Evolutionary conservation across 129 eudicot genomes (phyloP).

Genomic region (Flaveria ramosissima): DNA sequence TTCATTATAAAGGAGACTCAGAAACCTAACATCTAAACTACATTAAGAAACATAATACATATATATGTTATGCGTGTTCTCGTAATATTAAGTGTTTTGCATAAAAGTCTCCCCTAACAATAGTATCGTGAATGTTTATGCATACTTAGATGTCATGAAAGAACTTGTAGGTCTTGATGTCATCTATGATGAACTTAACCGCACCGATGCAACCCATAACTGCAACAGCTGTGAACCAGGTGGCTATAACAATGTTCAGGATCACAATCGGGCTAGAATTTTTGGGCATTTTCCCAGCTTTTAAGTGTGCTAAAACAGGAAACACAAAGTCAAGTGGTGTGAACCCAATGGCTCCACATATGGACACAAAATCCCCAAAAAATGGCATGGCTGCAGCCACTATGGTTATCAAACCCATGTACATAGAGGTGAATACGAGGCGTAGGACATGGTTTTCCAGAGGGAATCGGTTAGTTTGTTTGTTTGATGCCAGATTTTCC

Average conservation of each 20-base stretch:
- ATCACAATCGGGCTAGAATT: conserved; percentile 19
- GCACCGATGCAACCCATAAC: conserved; percentile 62
- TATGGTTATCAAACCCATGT: conserved; percentile 45
- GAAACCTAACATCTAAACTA: no score
- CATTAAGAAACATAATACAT: no score
- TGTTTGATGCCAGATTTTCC: conserved; percentile 24
- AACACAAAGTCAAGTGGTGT: conserved; percentile 68
- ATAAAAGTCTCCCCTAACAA: neutral
- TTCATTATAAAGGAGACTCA: neutral
- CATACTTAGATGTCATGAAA: conserved; percentile 45
- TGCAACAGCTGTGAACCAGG: conserved; percentile 56
- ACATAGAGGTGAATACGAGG: conserved; percentile 34
- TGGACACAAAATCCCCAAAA: conserved; percentile 58
- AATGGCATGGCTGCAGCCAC: conserved; percentile 64
- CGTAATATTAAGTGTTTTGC: no score
- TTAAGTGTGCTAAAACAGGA: conserved; percentile 53
- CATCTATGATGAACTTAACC: conserved; percentile 45
- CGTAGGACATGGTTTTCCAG: conserved; percentile 21
- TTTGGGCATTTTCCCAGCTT: conserved; percentile 48
- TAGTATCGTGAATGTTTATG: neutral
- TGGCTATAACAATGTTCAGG: conserved; percentile 47
- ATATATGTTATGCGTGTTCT: no score
- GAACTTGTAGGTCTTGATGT: conserved; percentile 43
- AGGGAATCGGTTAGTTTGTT: conserved; percentile 19
- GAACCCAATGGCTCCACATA: conserved; percentile 64